These are phyloP conservation scores for Quercus engelmannii DNA, from an alignment of 306 rosid species.

Conservation along the genomic window DNA sequence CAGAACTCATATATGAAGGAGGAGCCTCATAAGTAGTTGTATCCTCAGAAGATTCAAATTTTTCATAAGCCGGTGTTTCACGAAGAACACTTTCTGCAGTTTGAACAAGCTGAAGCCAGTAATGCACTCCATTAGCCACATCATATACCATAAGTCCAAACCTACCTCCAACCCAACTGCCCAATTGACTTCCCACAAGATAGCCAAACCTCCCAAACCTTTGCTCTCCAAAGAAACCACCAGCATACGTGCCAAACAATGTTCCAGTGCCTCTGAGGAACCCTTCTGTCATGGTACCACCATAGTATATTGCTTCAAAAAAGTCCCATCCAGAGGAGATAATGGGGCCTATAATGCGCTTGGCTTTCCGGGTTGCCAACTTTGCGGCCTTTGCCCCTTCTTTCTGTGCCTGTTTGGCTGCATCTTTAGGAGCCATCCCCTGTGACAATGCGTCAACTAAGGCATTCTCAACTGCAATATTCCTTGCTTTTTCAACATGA, in stretches of 20 bases:
- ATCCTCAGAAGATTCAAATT: constrained; percentile 28
- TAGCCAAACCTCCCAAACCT: constrained; percentile 81
- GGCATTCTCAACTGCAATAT: constrained; percentile 45
- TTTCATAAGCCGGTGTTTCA: constrained; percentile 24
- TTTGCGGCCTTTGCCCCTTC: constrained; percentile 79
- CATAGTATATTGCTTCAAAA: constrained; percentile 80
- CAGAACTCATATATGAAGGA: constrained; percentile 19
- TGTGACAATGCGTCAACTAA: constrained; percentile 52
- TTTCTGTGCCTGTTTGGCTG: constrained; percentile 57
- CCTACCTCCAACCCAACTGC: constrained; percentile 96
- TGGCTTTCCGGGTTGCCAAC: constrained; percentile 56
- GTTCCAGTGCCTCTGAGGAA: constrained; percentile 74
- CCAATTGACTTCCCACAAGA: constrained; percentile 81
- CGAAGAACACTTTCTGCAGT: constrained; percentile 26
- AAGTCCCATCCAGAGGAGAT: constrained; percentile 92
- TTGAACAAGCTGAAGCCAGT: constrained; percentile 45
- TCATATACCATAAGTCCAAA: constrained; percentile 81
- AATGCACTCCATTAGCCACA: constrained; percentile 68
- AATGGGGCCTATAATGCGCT: constrained; percentile 67
- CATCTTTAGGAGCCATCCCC: constrained; percentile 43
- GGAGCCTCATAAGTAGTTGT: constrained; percentile 20
- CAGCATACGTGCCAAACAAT: constrained; percentile 61
- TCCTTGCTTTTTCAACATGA: constrained; percentile 64
- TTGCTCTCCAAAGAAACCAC: constrained; percentile 72
- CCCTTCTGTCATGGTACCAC: constrained; percentile 68